Base-by-base conservation (phyloP, 2,329 filamentous ascomycete species). In the Setomelanomma holmii region DNA sequence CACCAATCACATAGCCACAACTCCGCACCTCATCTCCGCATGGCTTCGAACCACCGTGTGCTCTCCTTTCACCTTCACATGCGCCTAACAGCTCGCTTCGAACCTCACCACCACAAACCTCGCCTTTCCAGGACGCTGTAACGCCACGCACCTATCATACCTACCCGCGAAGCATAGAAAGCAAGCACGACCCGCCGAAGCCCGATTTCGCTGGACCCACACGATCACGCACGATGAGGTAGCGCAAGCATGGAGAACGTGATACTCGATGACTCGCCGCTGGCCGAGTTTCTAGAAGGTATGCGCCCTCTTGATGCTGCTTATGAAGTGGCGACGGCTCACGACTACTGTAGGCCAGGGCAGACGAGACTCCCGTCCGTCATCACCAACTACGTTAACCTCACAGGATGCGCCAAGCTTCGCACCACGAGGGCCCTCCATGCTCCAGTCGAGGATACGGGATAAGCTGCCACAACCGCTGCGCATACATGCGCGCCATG, bases 211-310 rank as follows among this genome's bases (percentile, higher is more conserved):
- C 12, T 33, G 30, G 20, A 38, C 20, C 27, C 51, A 50, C 45
- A 47, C 27, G 40, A 50, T 55, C 54, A 56, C 56, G 53, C 55
- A 69, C 34, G 59, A 73, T 73, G 71, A 64, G 58, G 62, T 61
- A 59, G 61, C 52, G 54, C 47, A 46, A 53, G 50, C 47, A 95
- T 97, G 93, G 93, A 96, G 84, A 86, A 89, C 69, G 83, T 96
- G 67, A 86, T 96, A 66, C 90, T 89, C 78, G 86, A 95, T 78
- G 87, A 92, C 78, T 90, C 90, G 73, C 93, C 93, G 66, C 83
- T 97, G 77, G 92, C 91, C 72, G 87, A 90, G 69, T 95, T 95
- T 79, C 86, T 97, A 66, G 88, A 93, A 86, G 92, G 93, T 95
- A 77, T 68, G 45, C 41, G 35, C 49, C 20, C 24, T 16, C 21